Evolutionary conservation across 257 asterid species (phyloP), one percentile per base, ranked within the genome.

Genomic region (Plantago ovata): DNA sequence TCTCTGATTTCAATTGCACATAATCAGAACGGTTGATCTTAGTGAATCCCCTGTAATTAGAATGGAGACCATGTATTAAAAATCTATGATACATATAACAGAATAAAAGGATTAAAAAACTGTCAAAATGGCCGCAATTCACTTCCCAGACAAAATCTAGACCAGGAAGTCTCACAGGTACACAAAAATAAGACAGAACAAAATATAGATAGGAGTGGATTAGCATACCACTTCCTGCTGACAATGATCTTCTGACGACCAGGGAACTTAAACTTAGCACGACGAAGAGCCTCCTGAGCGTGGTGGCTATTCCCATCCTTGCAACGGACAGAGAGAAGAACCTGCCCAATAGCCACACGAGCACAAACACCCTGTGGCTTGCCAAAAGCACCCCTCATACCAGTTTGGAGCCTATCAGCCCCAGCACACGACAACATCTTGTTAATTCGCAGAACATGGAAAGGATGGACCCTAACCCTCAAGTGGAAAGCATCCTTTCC

Each of bases 381-480:
- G 9, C 96, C 96, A 66, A 87, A 87, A 52, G 96, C 94, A 57
- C 96, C 96, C 57, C 96, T 69, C 96, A 84, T 87, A 23, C 96
- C 96, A 60, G 96, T 87, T 59, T 88, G 96, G 70, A 88, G 96
- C 85, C 96, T 85, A 81, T 88, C 96, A 79, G 96, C 96, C 13
- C 96, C 96, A 66, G 96, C 96, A 68, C 96, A 88, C 0, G 96
- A 88, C 65, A 88, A 56, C 96, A 85, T 88, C 83, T 88, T 88
- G 86, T 88, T 88, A 22, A 88, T 88, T 0, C 95, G 86, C 55
- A 88, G 42, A 9, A 88, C 95, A 58, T 88, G 96, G 78, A 88
- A 88, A 16, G 96, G 95, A 21, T 88, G 96, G 3, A 88, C 95
- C 70, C 93, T 77, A 16, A 88, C 96, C 83, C 96, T 85, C 68